A percentile compares a stretch with the other conserved stretches of the same genome.
phyloP scores from a whole-genome alignment of 225 moss, liverwort and hornwort species.

The Lunularia cruciata region DNA sequence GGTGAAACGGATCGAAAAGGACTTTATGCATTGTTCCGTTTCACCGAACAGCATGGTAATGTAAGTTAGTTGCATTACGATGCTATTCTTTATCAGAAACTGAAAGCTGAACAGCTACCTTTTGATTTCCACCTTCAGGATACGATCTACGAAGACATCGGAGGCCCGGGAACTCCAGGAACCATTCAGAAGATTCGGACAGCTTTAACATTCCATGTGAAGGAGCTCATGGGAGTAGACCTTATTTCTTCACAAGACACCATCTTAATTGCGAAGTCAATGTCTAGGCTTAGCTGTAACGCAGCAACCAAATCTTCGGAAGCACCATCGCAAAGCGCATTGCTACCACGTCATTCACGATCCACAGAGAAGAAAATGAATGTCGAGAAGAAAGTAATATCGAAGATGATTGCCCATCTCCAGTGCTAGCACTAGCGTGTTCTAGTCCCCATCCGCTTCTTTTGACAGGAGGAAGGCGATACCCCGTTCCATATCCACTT shows the following conservation, averaged over 20 bases:
- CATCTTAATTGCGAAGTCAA: constrained; percentile 27
- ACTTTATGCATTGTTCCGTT: too few relatives aligned
- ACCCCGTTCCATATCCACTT: not conserved
- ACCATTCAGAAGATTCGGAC: constrained; percentile 45
- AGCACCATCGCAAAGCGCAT: constrained; percentile 29
- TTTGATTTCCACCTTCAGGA: too few relatives aligned
- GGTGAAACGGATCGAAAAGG: too few relatives aligned
- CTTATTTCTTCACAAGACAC: constrained; percentile 36
- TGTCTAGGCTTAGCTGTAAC: constrained; percentile 30
- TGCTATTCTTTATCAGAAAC: too few relatives aligned
- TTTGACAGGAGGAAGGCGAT: not conserved
- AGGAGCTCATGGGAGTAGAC: constrained; percentile 38
- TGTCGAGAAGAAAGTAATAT: too few relatives aligned
- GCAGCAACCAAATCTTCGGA: constrained; percentile 33
- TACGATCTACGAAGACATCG: too few relatives aligned
- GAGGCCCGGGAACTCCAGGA: constrained; percentile 40
- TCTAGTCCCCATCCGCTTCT: not conserved
- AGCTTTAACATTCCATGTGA: constrained; percentile 36
- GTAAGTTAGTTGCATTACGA: too few relatives aligned
- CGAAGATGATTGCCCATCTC: too few relatives aligned
- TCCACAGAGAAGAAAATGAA: not conserved
- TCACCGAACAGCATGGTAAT: too few relatives aligned
- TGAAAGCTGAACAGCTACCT: too few relatives aligned
- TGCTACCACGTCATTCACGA: constrained; percentile 36
- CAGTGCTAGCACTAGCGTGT: too few relatives aligned